Evolutionary conservation across 2,329 filamentous ascomycete genomes (phyloP), one percentile per base, ranked within the genome.

Genomic region (Cercospora canescens): DNA sequence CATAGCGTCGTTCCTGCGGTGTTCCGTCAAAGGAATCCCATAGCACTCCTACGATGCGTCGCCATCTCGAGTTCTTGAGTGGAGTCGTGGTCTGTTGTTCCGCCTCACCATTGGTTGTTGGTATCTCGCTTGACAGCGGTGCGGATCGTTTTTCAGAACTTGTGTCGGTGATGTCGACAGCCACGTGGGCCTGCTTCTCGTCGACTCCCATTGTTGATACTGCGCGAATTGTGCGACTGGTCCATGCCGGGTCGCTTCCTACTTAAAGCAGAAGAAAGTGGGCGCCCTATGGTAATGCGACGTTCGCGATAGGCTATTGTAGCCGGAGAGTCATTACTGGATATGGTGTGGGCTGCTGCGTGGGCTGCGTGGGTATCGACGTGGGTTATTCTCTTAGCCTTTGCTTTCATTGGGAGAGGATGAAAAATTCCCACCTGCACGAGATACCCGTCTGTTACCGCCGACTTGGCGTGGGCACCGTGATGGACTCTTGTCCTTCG

Each of bases 11-110:
- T 26, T 65, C 63, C 39, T 57, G 48, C n/a, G 63, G 63, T n/a
- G 63, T 21, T 21, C 63, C 63, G 24, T 65, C 63, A 8, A 65
- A 56, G 11, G 59, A 37, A 30, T 65, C 63, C 63, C 63, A 65
- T 26, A 65, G 28, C 8, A 65, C 30, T 24, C 63, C 63, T 2
- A 65, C 37, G 30, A 65, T 62, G 7, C 52, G 63, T 32, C 63
- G 58, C 63, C 63, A 65, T 37, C 63, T 59, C 26, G 63, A 59
- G 18, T 34, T 62, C 32, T 62, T 54, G 30, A 11, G 60, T 37
- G 30, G 45, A 18, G 48, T 56, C 14, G 48, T 28, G 1, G 45
- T 55, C 35, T 54, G 60, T 9, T 34, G 48, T 62, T 60, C 57
- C 14, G 41, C 34, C 32, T 62, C 59, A 45, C 21, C 35, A 39